Base-by-base conservation (phyloP, 2,329 filamentous ascomycete genomes). In the Teratosphaeriaceae sp. region DNA sequence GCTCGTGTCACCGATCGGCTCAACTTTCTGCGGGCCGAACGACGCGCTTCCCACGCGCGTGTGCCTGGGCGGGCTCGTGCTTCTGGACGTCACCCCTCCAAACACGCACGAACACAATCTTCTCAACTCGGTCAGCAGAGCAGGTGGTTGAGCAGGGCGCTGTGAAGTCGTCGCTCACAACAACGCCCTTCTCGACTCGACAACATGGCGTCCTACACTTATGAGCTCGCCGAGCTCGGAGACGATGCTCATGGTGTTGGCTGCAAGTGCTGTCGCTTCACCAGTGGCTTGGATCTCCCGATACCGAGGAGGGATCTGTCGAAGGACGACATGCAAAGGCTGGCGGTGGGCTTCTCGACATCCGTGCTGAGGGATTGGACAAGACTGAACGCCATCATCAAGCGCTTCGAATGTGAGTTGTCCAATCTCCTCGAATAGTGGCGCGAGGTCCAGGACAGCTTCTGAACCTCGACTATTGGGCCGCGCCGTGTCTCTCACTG, bases 371-470 rank as follows among this genome's bases (percentile, higher is more conserved):
- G 45, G 5, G 45, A 53, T 45, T 70, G 65, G 51, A 47, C 60
- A 5, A 43, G 34, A 2, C 55, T 76, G 6, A 59, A 60, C 9
- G 54, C 55, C 1, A 73, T 76, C 4, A 42, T 79, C 2, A 57
- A 68, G 30, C 67, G 74, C 3, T 71, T 78, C 38, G 74, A 80
- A 52, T 58, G 56, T 1, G 24, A 13, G 35, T 38, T 20, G 7
- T n/a, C n/a, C n/a, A n/a, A n/a, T n/a, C n/a, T n/a, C n/a, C n/a
- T n/a, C n/a, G n/a, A n/a, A n/a, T n/a, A n/a, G n/a, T n/a, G n/a
- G n/a, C n/a, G n/a, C n/a, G n/a, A n/a, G n/a, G n/a, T n/a, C n/a
- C n/a, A n/a, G n/a, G n/a, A n/a, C n/a, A n/a, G n/a, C n/a, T n/a
- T n/a, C n/a, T n/a, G n/a, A n/a, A n/a, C n/a, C n/a, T n/a, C n/a